Base-by-base conservation (phyloP, 2,329 filamentous ascomycete species). In the Fusarium scirpi region DNA sequence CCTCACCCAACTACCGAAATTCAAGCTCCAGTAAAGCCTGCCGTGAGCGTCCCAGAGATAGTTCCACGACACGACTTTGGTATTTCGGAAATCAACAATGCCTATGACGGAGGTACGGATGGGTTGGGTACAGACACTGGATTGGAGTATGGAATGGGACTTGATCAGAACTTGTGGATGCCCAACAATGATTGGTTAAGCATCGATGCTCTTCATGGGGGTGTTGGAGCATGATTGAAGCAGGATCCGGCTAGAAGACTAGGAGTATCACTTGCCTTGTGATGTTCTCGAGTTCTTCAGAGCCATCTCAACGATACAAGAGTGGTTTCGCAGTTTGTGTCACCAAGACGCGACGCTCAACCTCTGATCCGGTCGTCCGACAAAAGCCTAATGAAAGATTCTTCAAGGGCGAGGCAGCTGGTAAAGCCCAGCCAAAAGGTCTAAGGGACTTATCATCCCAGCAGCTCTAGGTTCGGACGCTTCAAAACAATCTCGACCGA, bases 81-180 rank as follows among this genome's bases (percentile, higher is more conserved):
- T 22, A 78, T 79, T 2, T 74, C 82, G 6, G 83, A 85, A 62
- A 79, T 85, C n/a, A 85, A 85, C 51, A 85, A 84, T 41, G 83
- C 84, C 1, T 85, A 85, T 48, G 84, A 85, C 57, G 84, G 84
- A 4, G 82, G 83, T 0, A 78, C 85, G 57, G 84, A 85, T 48
- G 82, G 82, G 0, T 77, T 85, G 3, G 83, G 84, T 27, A 78
- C 85, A 24, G 84, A 84, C 22, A 79, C 82, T 29, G 83, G 82
- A 20, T 79, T 81, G 5, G 80, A 81, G 30, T 78, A 79, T 44
- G 76, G 81, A 2, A 84, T 85, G 69, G 83, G 83, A 3, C 78
- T 82, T 25, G 81, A 82, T 49, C 71, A 79, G 54, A 78, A 78
- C 16, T 60, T 80, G 27, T 81, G 79, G 79, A 78, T 78, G 44